Percentiles rank a stretch among this genome's conserved stretches.
Conservation (phyloP, 2,329 filamentous ascomycete genomes). For the Juglanconis oblonga region DNA sequence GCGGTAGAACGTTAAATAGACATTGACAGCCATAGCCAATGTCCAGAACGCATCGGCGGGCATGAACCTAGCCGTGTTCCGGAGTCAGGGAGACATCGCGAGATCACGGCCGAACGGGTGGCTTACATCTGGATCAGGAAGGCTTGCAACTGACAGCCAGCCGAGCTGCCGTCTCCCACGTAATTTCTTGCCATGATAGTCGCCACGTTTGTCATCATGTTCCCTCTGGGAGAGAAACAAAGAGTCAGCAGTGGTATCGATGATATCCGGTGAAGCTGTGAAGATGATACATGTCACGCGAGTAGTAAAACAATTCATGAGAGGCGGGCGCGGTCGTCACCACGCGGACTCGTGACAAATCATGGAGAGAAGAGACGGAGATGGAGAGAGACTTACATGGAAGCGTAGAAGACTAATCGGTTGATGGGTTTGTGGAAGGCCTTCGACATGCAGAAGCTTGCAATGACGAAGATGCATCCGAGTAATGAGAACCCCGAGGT, state of each 20-base stretch:
- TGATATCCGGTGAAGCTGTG: background rate
- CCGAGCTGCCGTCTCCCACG: constrained; percentile 43
- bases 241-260: background rate
- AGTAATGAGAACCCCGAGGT: constrained; percentile 69
- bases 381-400: constrained; percentile 42
- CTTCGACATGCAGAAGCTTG: constrained; percentile 65
- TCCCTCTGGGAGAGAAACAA: constrained; percentile 44
- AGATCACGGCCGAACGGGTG: background rate
- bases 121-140: constrained; percentile 80
- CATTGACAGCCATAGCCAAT: constrained; percentile 79
- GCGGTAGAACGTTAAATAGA: constrained; percentile 76
- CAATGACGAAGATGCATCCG: constrained; percentile 69
- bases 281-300: background rate
- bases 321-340: background rate
- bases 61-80: constrained; percentile 62
- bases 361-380: background rate
- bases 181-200: constrained; percentile 69
- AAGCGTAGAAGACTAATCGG: constrained; percentile 78
- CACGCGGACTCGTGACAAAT: too few relatives aligned
- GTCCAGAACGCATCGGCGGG: constrained; percentile 75
- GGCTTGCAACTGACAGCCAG: constrained; percentile 69
- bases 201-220: constrained; percentile 73
- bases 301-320: background rate
- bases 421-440: constrained; percentile 86
- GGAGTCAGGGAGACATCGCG: constrained; percentile 3